Evolutionary conservation across 768 basidiomycete genomes (phyloP), one percentile per base, ranked within the genome.

Genomic region (Pleurotus ostreatus): DNA sequence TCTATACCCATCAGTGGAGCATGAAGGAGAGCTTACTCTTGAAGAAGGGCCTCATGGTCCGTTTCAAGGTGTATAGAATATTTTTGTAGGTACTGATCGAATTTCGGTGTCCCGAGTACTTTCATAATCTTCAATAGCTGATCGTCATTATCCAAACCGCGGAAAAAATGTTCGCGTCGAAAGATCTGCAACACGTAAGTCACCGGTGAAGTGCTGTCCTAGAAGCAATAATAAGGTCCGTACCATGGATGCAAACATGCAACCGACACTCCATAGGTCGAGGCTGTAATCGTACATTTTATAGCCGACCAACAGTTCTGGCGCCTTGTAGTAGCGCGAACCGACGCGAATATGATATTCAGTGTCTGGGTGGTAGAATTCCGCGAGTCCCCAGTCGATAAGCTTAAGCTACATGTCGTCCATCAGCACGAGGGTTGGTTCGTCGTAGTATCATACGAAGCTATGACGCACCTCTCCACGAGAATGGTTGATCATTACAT

Each of bases 311-410:
- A 88, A 72, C 40, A 88, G 67, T 64, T 89, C 86, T 4, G 86
- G 87, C 5, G 84, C 85, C 66, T 89, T 88, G 76, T 85, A 89
- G 68, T 87, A 87, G 61, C 85, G 75, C 52, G 79, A 82, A 16
- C 86, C 85, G 18, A 88, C 87, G 26, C 87, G 79, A 57, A 88
- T 84, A 64, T 88, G 86, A 70, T 87, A 87, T 37, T 85, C 79
- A 46, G 81, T 83, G 46, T 78, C 78, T 2, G 85, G 81, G 62
- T 87, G 85, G 66, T 88, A 89, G 68, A 89, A 89, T 65, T 89
- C 87, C 37, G 86, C 87, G 55, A 89, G 68, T 34, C 87, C 87
- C 87, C 87, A 89, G 69, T 89, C 87, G 59, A 88, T 89, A 57
- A 89, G 66, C 22, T 78, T 71, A 47, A 82, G 65, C 81, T 81